Evolutionary conservation across 768 basidiomycete genomes (phyloP).

Genomic region (Boletus rubescentipes): DNA sequence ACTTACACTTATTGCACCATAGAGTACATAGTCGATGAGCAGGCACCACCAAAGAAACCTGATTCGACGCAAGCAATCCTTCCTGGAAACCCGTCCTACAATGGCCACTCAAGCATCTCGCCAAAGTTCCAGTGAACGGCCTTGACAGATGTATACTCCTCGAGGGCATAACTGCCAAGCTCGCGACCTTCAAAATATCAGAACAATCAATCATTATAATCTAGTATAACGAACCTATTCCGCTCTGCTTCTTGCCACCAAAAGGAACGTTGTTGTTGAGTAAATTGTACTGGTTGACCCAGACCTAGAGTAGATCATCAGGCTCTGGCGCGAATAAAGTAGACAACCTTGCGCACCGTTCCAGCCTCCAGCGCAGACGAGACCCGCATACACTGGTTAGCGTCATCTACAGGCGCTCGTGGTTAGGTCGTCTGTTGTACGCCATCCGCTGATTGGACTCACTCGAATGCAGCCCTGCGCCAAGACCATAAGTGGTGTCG

Average conservation of each 20-base stretch:
- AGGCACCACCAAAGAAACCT: neutral
- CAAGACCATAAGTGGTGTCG: slow-evolving; percentile 86
- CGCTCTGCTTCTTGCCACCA: slow-evolving; percentile 93
- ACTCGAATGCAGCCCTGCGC: slow-evolving; percentile 90
- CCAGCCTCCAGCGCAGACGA: slow-evolving; percentile 86
- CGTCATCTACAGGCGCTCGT: slow-evolving; percentile 54
- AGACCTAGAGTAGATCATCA: slow-evolving; percentile 51
- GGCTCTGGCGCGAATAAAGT: neutral
- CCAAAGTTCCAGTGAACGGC: slow-evolving; percentile 89
- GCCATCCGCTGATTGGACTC: slow-evolving; percentile 25
- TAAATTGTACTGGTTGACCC: slow-evolving; percentile 89
- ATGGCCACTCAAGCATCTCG: slow-evolving; percentile 75
- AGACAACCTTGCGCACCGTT: slow-evolving; percentile 51
- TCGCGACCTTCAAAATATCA: slow-evolving; percentile 64
- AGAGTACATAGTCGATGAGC: neutral
- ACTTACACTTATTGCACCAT: slow-evolving; percentile 19
- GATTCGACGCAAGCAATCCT: neutral
- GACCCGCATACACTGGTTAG: slow-evolving; percentile 87
- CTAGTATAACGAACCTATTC: slow-evolving; percentile 53
- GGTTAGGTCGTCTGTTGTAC: neutral
- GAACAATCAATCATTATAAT: slow-evolving; percentile 3
- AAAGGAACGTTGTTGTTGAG: slow-evolving; percentile 90
- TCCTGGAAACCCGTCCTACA: slow-evolving; percentile 37
- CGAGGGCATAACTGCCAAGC: slow-evolving; percentile 80
- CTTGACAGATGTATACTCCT: slow-evolving; percentile 81